A percentile compares a stretch with the other conserved stretches of the same genome.
phyloP scores from a whole-genome alignment of 495 filamentous ascomycete species.

The Sphaerosporella brunnea region DNA sequence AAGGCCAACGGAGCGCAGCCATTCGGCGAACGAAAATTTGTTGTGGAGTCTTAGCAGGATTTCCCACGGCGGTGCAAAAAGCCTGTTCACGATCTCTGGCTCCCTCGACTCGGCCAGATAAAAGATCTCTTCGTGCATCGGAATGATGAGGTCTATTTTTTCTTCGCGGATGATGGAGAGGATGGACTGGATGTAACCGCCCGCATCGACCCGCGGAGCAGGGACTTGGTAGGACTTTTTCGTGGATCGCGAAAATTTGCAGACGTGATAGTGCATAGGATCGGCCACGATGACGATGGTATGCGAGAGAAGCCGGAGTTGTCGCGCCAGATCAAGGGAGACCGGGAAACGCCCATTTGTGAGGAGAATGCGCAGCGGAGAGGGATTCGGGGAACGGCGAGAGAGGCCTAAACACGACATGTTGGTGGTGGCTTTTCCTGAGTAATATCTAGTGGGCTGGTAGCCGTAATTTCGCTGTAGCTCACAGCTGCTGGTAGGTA shows the following conservation, averaged over 20 bases:
- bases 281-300: slow-evolving; percentile 24
- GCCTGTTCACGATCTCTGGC: slow-evolving; percentile 7
- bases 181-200: slow-evolving; percentile 19
- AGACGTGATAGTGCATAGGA: slow-evolving; percentile 28
- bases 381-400: background rate
- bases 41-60: slow-evolving; percentile 22
- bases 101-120: slow-evolving; percentile 18
- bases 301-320: slow-evolving; percentile 22
- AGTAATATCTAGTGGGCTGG: no score
- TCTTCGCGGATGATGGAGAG: slow-evolving; percentile 11
- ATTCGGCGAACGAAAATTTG: slow-evolving; percentile 23
- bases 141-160: slow-evolving; percentile 25
- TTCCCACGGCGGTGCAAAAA: slow-evolving; percentile 19
- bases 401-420: slow-evolving; percentile 1
- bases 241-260: slow-evolving; percentile 24
- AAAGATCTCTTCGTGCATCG: slow-evolving; percentile 27
- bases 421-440: background rate
- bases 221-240: slow-evolving; percentile 15
- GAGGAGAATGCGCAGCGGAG: slow-evolving; percentile 25
- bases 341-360: slow-evolving; percentile 28
- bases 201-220: slow-evolving; percentile 17
- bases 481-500: no score
- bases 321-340: slow-evolving; percentile 26
- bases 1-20: slow-evolving; percentile 14
- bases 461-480: no score